Evolutionary conservation across 768 basidiomycete genomes (phyloP).

Genomic region (Daedaleopsis sinensis): DNA sequence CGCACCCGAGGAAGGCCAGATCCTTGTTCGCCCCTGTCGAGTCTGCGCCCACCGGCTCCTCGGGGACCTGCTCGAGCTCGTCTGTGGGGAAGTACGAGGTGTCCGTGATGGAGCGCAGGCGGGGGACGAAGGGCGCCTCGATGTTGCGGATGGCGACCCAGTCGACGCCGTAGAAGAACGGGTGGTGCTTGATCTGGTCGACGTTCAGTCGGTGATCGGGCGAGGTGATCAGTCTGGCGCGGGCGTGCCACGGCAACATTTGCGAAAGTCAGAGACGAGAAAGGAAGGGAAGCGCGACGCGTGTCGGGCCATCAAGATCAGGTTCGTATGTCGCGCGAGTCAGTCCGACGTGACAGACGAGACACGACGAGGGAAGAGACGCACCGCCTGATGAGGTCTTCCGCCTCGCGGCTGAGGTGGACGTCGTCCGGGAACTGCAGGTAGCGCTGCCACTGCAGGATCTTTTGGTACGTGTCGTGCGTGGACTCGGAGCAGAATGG

Average conservation of each 20-base stretch:
- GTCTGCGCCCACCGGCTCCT: slow-evolving; percentile 45
- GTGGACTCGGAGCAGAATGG: slow-evolving; percentile 97
- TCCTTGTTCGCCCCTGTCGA: slow-evolving; percentile 51
- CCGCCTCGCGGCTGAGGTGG: slow-evolving; percentile 87
- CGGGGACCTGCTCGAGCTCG: slow-evolving; percentile 78
- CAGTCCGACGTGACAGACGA: not conserved
- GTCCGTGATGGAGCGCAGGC: slow-evolving; percentile 89
- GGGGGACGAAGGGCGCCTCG: slow-evolving; percentile 96
- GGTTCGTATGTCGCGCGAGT: not conserved
- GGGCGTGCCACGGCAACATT: not conserved
- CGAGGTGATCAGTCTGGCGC: slow-evolving; percentile 75
- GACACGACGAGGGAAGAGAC: slow-evolving; percentile 23
- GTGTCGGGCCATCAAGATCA: too few relatives aligned
- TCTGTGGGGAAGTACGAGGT: slow-evolving; percentile 99
- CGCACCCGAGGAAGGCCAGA: slow-evolving; percentile 59
- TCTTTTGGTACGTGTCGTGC: slow-evolving; percentile 97
- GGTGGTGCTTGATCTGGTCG: slow-evolving; percentile 89
- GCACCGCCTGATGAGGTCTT: slow-evolving; percentile 84
- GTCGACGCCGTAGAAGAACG: slow-evolving; percentile 96
- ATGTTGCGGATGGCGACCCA: slow-evolving; percentile 88
- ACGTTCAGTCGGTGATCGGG: slow-evolving; percentile 76
- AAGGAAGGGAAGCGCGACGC: not conserved
- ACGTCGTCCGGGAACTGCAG: slow-evolving; percentile 93
- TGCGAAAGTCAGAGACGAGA: not conserved
- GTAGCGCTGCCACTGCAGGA: slow-evolving; percentile 90